Evolutionary conservation across 73 alveolate genomes (phyloP).

Genomic region (Tetrahymena thermophila): DNA sequence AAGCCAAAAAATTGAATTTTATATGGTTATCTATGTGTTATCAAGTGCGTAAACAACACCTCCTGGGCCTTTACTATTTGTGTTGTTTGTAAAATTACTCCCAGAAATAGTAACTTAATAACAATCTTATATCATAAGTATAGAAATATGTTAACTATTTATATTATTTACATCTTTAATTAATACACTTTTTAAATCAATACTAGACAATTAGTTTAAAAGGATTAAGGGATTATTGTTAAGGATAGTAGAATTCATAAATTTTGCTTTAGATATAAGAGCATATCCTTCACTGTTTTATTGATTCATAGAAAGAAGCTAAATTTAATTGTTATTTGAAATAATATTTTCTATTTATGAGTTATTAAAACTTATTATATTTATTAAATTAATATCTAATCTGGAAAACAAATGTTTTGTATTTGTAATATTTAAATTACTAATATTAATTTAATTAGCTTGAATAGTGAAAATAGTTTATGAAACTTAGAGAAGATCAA

Average conservation of each 20-base stretch:
- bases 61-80: neutral
- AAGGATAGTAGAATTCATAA: too few species aligned
- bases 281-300: neutral
- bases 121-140: neutral
- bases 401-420: too few species aligned
- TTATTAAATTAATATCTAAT: neutral
- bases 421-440: neutral
- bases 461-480: too few species aligned
- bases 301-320: neutral
- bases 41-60: neutral
- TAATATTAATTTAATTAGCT: neutral
- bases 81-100: neutral
- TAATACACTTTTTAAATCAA: too few species aligned
- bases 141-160: neutral
- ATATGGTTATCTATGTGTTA: neutral
- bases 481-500: neutral
- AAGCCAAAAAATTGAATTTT: neutral
- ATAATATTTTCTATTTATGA: too few species aligned
- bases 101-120: neutral
- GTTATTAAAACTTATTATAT: too few species aligned
- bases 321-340: neutral
- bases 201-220: too few species aligned
- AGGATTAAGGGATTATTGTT: neutral
- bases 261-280: neutral
- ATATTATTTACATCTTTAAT: neutral